Evolutionary conservation across 2,329 filamentous ascomycete genomes (phyloP), one percentile per base, ranked within the genome.

Genomic region (Aurifilum marmelostoma): DNA sequence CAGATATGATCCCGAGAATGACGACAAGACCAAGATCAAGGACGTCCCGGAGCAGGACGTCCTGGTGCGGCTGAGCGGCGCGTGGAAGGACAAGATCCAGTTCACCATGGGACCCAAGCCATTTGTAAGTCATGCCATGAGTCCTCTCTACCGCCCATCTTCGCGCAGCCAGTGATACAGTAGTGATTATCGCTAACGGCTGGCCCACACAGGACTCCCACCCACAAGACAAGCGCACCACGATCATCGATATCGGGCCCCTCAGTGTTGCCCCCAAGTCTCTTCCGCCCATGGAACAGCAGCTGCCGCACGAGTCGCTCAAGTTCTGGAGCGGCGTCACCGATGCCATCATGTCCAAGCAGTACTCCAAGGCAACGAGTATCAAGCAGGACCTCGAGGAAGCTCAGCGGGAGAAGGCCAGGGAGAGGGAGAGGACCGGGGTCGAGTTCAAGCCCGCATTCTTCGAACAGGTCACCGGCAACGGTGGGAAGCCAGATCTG

Each of bases 301-400:
- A 98, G 79, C 88, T 97, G 1, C 88, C 91, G 67, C 96, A 99
- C 78, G 96, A 99, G 81, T 97, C 92, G 1, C 87, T 96, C 73
- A 89, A 88, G 68, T 91, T 97, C 77, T 99, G 96, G 96, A 86
- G 89, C 43, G 88, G 88, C 32, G 95, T 99, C 59, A 98, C 96
- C 24, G 86, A 92, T 65, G 93, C 94, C 47, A 98, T 99, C 76
- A 79, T 88, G 29, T 83, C 89, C 71, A 97, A 94, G 80, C 93
- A 97, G 77, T 99, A 89, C 79, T 87, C 87, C 56, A 89, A 91
- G 72, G 96, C 96, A 9, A 99, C 96, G 29, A 88, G 87, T 27
- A 83, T 96, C 71, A 99, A 99, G 83, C 89, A 93, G 70, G 93
- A 97, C 75, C 88, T 99, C 14, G 96, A 99, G 79, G 96, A 99